Base-by-base conservation (phyloP, 225 moss, liverwort and hornwort species). In the Anthoceros angustus region DNA sequence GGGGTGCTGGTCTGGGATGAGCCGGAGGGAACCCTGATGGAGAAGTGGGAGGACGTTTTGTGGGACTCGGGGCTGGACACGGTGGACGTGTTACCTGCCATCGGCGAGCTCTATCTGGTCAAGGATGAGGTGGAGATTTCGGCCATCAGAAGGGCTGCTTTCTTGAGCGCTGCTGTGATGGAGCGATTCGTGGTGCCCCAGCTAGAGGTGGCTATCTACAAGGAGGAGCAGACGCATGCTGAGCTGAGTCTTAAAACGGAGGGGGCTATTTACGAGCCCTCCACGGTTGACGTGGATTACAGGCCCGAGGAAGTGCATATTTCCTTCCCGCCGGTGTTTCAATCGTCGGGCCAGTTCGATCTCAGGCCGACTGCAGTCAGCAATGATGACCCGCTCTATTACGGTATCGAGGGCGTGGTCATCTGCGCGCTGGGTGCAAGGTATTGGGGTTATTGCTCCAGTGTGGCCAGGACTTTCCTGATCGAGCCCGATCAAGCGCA, bases 231-330 rank as follows among this genome's bases (percentile, higher is more conserved):
- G 66, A 84, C 95, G 21, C 95, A 95, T 75, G 85, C 87, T 60
- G 95, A 98, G 77, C 90, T 95, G 41, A 95, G 88, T 90, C 90
- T 90, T 70, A 85, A 70, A 65, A 95, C 94, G 18, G 90, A 94
- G 75, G 79, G 70, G 66, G 86, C 87, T 61, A 94, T 94, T 64
- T 79, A 87, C 72, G 90, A 95, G 42, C 88, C 90, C n/a, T n/a
- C n/a, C n/a, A n/a, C n/a, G n/a, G n/a, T n/a, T n/a, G n/a, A n/a
- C 39, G 79, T 83, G 49, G 87, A 81, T 63, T 20, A 88, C 70
- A 98, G 84, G 75, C 61, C 85, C 23, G 95, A 98, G 72, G 87
- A 98, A 71, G 91, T 98, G 66, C 91, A 98, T 70, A 98, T 98
- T 68, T 91, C 91, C 72, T 98, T 91, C 41, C 95, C 91, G 48